Percentiles rank a stretch among this genome's conserved stretches.
Evolutionary conservation across 1,284 basidiomycete species (phyloP).

Genomic region (Phellopilus nigrolimitatus): DNA sequence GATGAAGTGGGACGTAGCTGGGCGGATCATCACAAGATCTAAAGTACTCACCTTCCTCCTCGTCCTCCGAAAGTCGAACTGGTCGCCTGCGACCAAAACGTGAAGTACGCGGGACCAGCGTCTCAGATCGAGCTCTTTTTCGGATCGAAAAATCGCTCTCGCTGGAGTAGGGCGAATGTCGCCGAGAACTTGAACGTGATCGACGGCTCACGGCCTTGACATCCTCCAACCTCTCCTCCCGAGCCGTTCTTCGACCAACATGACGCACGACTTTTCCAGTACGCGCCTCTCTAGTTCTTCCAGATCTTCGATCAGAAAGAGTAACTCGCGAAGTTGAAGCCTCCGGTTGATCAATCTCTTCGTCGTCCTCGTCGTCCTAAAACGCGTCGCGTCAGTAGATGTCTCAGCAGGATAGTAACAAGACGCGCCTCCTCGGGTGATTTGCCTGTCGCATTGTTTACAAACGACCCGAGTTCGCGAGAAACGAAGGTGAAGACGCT

Average conservation of each 20-base stretch:
- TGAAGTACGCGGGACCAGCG: neutral
- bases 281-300: constrained; percentile 9
- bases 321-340: constrained; percentile 28
- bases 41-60: constrained; percentile 5
- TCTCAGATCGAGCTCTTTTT: neutral
- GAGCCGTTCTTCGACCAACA: neutral
- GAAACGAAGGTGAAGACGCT: constrained; percentile 65
- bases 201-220: constrained; percentile 21
- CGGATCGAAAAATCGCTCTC: neutral
- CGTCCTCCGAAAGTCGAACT: neutral
- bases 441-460: constrained; percentile 56
- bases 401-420: constrained; percentile 7
- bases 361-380: constrained; percentile 10
- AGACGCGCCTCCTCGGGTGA: constrained; percentile 27
- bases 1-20: neutral
- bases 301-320: constrained; percentile 16
- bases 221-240: constrained; percentile 13
- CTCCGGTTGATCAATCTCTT: constrained; percentile 18
- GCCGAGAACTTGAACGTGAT: constrained; percentile 8
- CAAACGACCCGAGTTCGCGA: constrained; percentile 65
- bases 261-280: neutral
- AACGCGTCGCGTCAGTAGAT: constrained; percentile 13
- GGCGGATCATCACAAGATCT: too few relatives aligned
- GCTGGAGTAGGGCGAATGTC: neutral
- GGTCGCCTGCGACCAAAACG: constrained; percentile 2